phyloP scores from a whole-genome alignment of 768 basidiomycete species.

The Neoboletus magnificus region DNA sequence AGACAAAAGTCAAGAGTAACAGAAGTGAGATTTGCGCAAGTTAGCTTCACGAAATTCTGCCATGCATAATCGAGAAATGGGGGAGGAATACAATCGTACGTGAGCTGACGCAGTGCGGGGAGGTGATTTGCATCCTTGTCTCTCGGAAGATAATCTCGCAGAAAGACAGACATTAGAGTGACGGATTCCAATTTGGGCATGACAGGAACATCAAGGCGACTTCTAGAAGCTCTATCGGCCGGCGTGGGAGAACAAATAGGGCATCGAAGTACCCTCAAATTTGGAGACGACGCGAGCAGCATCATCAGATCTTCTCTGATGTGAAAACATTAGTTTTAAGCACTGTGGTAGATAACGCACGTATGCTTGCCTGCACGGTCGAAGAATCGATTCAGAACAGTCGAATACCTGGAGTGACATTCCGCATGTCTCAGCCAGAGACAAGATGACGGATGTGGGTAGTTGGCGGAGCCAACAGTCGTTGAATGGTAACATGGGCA shows the following conservation, averaged over 20 bases:
- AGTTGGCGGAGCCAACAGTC: constrained; percentile 28
- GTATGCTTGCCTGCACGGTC: constrained; percentile 27
- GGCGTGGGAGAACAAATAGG: constrained; percentile 28
- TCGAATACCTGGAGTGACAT: constrained; percentile 26
- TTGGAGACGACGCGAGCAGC: constrained; percentile 23
- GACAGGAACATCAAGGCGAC: constrained; percentile 22
- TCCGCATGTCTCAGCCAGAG: constrained; percentile 27
- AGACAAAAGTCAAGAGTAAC: constrained; percentile 28
- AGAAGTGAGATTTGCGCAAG: constrained; percentile 26
- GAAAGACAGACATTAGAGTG: constrained; percentile 26
- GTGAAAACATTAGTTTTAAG: neutral
- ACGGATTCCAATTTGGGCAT: constrained; percentile 28
- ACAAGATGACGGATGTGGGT: constrained; percentile 17
- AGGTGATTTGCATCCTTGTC: constrained; percentile 26
- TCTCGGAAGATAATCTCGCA: constrained; percentile 30
- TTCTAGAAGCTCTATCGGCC: constrained; percentile 16
- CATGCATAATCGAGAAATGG: constrained; percentile 29
- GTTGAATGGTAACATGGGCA: constrained; percentile 25
- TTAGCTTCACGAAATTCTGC: constrained; percentile 25
- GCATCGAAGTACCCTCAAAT: constrained; percentile 28
- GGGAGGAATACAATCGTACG: constrained; percentile 31
- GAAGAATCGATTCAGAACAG: constrained; percentile 29
- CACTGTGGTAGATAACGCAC: neutral
- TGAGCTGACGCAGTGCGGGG: constrained; percentile 30
- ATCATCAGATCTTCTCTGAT: constrained; percentile 29